Conservation (phyloP, 2,329 filamentous ascomycete species). For the Clarireedia homoeocarpa region DNA sequence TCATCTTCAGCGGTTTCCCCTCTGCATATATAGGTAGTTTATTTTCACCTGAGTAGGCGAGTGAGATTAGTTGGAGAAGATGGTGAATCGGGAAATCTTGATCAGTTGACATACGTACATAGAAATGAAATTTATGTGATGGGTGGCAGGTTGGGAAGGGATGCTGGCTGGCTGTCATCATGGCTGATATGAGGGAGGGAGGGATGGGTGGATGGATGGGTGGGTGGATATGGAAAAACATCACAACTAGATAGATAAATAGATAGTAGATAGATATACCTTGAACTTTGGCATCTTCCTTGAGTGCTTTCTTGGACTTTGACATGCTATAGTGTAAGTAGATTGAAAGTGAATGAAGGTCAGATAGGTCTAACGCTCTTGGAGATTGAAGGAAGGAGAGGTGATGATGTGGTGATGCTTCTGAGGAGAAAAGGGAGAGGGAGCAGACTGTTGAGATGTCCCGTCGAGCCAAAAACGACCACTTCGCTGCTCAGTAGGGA, state of each 20-base stretch:
- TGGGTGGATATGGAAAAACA: neutral
- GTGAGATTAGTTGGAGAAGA: neutral
- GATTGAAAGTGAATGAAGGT: too few relatives aligned
- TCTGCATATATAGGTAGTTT: neutral
- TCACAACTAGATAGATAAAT: neutral
- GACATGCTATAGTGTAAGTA: too few relatives aligned
- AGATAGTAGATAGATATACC: slow-evolving; percentile 8
- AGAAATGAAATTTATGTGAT: neutral
- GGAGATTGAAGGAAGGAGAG: too few relatives aligned
- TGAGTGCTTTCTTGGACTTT: too few relatives aligned
- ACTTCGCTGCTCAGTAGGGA: too few relatives aligned
- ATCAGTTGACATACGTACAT: neutral
- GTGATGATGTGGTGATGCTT: too few relatives aligned
- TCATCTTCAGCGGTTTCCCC: neutral
- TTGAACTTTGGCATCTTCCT: neutral
- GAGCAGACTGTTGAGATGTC: too few relatives aligned
- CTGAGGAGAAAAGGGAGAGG: too few relatives aligned
- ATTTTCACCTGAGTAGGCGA: neutral
- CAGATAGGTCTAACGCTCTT: too few relatives aligned
- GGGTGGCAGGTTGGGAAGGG: neutral
- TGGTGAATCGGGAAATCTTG: neutral
- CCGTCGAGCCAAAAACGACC: too few relatives aligned
- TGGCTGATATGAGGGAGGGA: neutral
- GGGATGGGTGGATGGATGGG: neutral
- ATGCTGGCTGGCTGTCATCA: neutral